Base-by-base conservation (phyloP, 805 yeast genomes). In the Komagataella mondaviorum region DNA sequence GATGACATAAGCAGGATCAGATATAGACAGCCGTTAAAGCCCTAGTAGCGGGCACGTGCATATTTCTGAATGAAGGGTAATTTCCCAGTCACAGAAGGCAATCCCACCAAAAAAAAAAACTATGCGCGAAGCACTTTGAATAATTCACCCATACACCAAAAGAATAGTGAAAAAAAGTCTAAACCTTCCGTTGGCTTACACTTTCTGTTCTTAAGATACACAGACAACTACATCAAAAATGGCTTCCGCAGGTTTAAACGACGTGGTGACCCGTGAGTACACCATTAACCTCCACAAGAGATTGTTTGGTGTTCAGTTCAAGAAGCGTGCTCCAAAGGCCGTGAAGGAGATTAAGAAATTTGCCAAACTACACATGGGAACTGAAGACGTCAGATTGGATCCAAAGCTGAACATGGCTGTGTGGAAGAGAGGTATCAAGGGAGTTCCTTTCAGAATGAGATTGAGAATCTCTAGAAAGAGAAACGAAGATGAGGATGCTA, bases 211-310 rank as follows among this genome's bases (percentile, higher is more conserved):
- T 30, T 30, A 30, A 30, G 39, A 30, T 30, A 30, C 39, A 30
- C 39, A 30, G 39, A 30, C 39, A 30, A 30, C 39, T 30, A 36
- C 48, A 55, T 36, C 53, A 52, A 63, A 60, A 64, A 68, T 68
- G 71, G 69, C 71, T 59, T 65, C 62, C 57, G 56, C 66, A 55
- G 95, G 91, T 77, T 80, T 89, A 74, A 86, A 87, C 80, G 98
- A 93, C 90, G 96, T 89, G 77, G 97, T 93, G 77, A 87, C 99
- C 76, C 96, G 99, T 78, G 99, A 93, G 81, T 93, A 93, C 88
- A 93, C 99, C 84, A 90, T 93, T 78, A 91, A 93, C 88, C 80
- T 91, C 77, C 96, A 89, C 96, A 91, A 89, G 78, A 89, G 98
- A 80, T 86, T 89, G 73, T 96, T 88, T 78, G 98, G 98, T 81